A percentile compares a stretch with the other conserved stretches of the same genome.
phyloP scores from a whole-genome alignment of 78 protist species.

The Isochrysis galbana region DNA sequence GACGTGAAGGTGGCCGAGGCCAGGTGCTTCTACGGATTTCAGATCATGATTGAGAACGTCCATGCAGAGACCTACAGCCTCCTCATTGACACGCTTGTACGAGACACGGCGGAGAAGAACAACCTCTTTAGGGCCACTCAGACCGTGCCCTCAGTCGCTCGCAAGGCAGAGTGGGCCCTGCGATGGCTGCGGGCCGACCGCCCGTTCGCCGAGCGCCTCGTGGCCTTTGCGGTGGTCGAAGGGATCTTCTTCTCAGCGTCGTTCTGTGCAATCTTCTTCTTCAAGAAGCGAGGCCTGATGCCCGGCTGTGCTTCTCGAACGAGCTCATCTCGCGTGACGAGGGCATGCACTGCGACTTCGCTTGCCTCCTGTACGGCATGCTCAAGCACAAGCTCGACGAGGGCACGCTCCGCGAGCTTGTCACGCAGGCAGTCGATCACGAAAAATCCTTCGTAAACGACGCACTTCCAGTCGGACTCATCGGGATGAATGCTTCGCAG shows the following conservation, averaged over 20 bases:
- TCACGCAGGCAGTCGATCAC: constrained; percentile 86
- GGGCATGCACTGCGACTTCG: constrained; percentile 96
- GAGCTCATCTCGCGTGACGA: constrained; percentile 97
- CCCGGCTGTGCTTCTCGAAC: constrained; percentile 90
- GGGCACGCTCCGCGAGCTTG: constrained; percentile 56
- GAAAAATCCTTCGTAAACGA: constrained; percentile 91
- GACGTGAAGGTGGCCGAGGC: too few relatives aligned
- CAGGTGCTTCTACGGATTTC: constrained; percentile 94
- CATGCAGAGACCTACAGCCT: constrained; percentile 82
- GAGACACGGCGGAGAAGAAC: constrained; percentile 65
- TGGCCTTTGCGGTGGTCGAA: constrained; percentile 97
- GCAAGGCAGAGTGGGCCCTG: constrained; percentile 96
- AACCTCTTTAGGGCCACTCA: constrained; percentile 91
- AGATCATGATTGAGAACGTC: constrained; percentile 93
- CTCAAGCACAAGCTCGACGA: constrained; percentile 44
- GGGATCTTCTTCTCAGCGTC: constrained; percentile 94
- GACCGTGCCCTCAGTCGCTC: constrained; percentile 83
- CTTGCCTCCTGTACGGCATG: constrained; percentile 87
- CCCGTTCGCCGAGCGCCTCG: constrained; percentile 90
- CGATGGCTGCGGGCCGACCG: constrained; percentile 79
- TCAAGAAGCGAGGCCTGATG: constrained; percentile 88
- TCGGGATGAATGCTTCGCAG: constrained; percentile 79
- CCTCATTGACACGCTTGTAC: constrained; percentile 93
- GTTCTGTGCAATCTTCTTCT: constrained; percentile 96
- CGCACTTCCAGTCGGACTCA: constrained; percentile 90